Base-by-base conservation (phyloP, 2,329 filamentous ascomycete genomes). In the Chaetothyriales sp. region DNA sequence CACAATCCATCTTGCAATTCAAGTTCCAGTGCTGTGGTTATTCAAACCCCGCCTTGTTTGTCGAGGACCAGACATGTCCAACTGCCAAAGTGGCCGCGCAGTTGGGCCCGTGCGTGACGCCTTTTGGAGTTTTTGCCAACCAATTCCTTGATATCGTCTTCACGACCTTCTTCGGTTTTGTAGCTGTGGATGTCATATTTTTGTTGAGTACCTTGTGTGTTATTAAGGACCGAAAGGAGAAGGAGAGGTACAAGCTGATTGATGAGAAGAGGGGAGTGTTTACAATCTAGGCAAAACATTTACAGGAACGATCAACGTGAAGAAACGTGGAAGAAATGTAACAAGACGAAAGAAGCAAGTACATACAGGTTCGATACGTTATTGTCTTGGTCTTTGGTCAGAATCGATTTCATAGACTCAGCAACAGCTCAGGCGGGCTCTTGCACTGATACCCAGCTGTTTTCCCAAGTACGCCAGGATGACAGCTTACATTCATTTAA, bases 21-120 rank as follows among this genome's bases (percentile, higher is more conserved):
- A 56, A 88, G 81, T 89, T 90, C 65, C 66, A 79, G 61, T 92
- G 86, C 77, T 92, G 86, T 61, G 86, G 86, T 56, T 92, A 86
- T 70, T 70, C 78, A 60, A 87, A 89, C 69, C 80, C 77, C 66
- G 83, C 81, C 4, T 75, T 78, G 10, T 90, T 89, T 65, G 73
- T 87, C 57, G 80, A 77, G 51, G 82, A 89, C 61, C 58, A 66
- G 5, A 78, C 76, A 1, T 92, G 86, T 66, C 75, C 80, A 8
- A 86, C 81, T 63, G 78, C 83, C 5, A 78, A 84, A 2, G 77
- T 82, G 40, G 85, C 86, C 1, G 81, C 83, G 13, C 74, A 85
- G 37, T 77, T 83, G 64, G 74, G 76, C 52, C 85, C 85, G 7
- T 92, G 86, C 65, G 76, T 84, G 15, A 73, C 76, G 1, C 76